Evolutionary conservation across 1,284 basidiomycete species (phyloP).

Genomic region (Tremellales sp.): DNA sequence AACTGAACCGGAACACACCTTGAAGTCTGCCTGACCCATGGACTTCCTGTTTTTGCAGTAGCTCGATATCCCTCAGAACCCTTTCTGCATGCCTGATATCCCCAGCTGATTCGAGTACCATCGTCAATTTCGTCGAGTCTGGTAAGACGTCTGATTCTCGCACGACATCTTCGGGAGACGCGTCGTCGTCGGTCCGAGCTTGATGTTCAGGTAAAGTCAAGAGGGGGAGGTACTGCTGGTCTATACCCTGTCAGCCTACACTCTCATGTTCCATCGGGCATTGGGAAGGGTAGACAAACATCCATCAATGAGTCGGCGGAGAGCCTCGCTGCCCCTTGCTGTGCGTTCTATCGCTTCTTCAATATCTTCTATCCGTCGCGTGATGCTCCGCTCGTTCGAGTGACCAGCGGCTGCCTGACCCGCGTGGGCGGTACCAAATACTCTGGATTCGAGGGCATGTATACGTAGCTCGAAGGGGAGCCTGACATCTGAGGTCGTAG

Average conservation of each 20-base stretch:
- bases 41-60: slow-evolving; percentile 25
- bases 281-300: slow-evolving; percentile 25
- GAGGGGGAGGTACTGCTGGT: slow-evolving; percentile 34
- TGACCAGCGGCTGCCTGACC: background rate
- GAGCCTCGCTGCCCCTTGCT: slow-evolving; percentile 21
- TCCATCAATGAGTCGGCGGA: slow-evolving; percentile 32
- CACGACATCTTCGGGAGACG: slow-evolving; percentile 1
- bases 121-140: slow-evolving; percentile 24
- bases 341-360: slow-evolving; percentile 22
- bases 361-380: slow-evolving; percentile 18
- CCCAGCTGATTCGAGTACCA: slow-evolving; percentile 34
- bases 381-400: slow-evolving; percentile 6
- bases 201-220: too few species aligned
- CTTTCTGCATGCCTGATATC: slow-evolving; percentile 37
- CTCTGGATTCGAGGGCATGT: slow-evolving; percentile 35
- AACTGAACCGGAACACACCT: slow-evolving; percentile 19
- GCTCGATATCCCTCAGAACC: slow-evolving; percentile 37
- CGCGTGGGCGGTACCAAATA: slow-evolving; percentile 16
- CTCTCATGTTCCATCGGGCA: background rate
- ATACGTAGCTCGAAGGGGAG: slow-evolving; percentile 37
- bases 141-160: slow-evolving; percentile 24
- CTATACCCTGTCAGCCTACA: slow-evolving; percentile 13
- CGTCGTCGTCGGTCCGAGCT: background rate
- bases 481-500: background rate
- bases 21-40: slow-evolving; percentile 36